Conservation (phyloP, 306 rosid species). For the Elaeagnus macrophylla region DNA sequence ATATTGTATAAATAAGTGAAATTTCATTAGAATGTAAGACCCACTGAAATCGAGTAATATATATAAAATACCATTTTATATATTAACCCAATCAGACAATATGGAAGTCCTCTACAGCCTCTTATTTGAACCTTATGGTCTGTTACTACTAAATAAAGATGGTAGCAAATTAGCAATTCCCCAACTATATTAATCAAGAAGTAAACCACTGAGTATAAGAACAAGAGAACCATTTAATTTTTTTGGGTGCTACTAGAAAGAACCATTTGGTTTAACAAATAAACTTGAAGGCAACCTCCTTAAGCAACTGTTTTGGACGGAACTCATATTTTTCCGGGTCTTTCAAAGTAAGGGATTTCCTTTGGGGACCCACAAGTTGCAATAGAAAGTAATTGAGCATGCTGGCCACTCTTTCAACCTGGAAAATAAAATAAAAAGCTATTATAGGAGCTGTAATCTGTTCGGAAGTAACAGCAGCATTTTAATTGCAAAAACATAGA, state of each 20-base stretch:
- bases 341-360: constrained; percentile 86
- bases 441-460: constrained; percentile 2
- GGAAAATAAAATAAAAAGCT: constrained; percentile 9
- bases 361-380: constrained; percentile 97
- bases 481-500: constrained; percentile 8
- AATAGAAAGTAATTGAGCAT: constrained; percentile 96
- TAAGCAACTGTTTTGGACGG: constrained; percentile 86
- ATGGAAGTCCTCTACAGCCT: background rate
- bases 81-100: background rate
- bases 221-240: too few species aligned
- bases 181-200: too few species aligned
- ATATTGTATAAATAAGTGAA: too few species aligned
- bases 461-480: background rate
- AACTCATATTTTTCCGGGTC: constrained; percentile 97
- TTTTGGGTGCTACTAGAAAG: background rate
- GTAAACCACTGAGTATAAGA: too few species aligned
- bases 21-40: too few species aligned
- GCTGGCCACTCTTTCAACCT: constrained; percentile 99
- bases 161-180: too few species aligned
- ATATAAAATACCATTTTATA: background rate
- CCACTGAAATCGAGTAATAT: too few species aligned
- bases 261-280: constrained; percentile 5
- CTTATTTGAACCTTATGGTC: background rate
- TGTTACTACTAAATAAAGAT: background rate
- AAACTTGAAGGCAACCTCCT: constrained; percentile 56